A percentile compares a stretch with the other conserved stretches of the same genome.
phyloP scores from a whole-genome alignment of 257 asterid species.

The Henckelia pumila region DNA sequence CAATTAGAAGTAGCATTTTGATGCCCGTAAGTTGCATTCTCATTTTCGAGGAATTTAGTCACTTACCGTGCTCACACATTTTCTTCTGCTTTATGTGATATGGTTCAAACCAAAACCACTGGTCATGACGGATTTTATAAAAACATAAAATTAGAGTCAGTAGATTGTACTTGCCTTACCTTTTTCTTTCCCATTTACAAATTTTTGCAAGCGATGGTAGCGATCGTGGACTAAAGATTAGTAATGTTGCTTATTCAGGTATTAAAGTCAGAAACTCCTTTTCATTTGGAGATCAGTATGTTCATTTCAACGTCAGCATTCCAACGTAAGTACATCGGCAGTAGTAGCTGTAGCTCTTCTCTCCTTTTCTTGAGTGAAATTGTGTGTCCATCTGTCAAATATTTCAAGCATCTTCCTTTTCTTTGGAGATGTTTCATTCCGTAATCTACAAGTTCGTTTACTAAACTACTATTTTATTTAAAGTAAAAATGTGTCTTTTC shows the following conservation, averaged over 20 bases:
- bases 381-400: neutral
- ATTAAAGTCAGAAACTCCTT: conserved; percentile 61
- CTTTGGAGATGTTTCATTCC: too few relatives aligned
- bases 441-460: neutral
- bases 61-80: too few relatives aligned
- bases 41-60: neutral
- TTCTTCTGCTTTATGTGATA: neutral
- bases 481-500: neutral
- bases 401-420: too few relatives aligned
- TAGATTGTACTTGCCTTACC: neutral
- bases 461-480: neutral
- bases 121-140: neutral
- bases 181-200: neutral
- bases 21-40: neutral
- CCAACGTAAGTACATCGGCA: conserved; percentile 57
- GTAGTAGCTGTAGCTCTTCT: neutral
- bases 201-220: neutral
- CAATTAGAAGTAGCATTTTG: neutral
- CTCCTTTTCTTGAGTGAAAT: neutral
- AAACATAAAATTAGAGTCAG: too few relatives aligned
- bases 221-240: neutral
- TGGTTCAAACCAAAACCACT: too few relatives aligned
- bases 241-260: conserved; percentile 44
- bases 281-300: conserved; percentile 79
- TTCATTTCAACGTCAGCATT: conserved; percentile 82